Percentiles rank a stretch among this genome's conserved stretches.
Conservation (phyloP, 768 basidiomycete genomes). For the Tulasnella sp. region DNA sequence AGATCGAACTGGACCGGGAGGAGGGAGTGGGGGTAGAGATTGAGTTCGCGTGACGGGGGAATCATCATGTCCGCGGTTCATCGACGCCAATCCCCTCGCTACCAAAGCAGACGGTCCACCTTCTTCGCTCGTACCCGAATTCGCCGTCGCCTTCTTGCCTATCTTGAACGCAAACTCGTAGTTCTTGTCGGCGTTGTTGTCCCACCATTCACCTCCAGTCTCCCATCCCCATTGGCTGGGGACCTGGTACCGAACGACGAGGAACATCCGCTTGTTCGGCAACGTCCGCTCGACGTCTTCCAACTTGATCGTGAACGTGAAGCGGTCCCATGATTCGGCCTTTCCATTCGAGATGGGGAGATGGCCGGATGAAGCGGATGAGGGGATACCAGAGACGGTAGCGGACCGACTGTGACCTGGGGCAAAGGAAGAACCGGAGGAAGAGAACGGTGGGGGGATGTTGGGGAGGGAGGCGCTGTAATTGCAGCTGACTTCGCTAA, state of each 20-base stretch:
- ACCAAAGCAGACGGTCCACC: neutral
- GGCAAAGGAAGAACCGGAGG: constrained; percentile 20
- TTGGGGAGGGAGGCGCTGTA: constrained; percentile 42
- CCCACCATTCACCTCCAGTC: constrained; percentile 82
- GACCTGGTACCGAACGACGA: constrained; percentile 61
- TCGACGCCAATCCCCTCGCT: neutral
- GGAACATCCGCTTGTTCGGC: constrained; percentile 72
- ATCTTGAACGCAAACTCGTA: constrained; percentile 62
- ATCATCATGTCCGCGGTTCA: neutral
- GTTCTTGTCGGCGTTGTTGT: constrained; percentile 75
- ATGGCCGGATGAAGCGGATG: neutral
- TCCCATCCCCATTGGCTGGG: constrained; percentile 23
- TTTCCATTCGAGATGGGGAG: neutral
- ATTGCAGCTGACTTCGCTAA: constrained; percentile 78
- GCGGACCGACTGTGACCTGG: neutral
- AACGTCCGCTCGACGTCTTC: constrained; percentile 56
- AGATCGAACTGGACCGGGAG: constrained; percentile 5
- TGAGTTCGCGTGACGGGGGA: neutral
- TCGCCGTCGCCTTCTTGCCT: constrained; percentile 1
- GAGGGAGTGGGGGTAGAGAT: constrained; percentile 10
- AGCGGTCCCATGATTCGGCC: constrained; percentile 45
- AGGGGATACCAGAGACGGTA: neutral
- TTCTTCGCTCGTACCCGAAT: neutral
- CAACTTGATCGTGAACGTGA: constrained; percentile 62
- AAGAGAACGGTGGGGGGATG: constrained; percentile 23